Conservation (phyloP, 2,329 filamentous ascomycete genomes). For the Fusarium torreyae region DNA sequence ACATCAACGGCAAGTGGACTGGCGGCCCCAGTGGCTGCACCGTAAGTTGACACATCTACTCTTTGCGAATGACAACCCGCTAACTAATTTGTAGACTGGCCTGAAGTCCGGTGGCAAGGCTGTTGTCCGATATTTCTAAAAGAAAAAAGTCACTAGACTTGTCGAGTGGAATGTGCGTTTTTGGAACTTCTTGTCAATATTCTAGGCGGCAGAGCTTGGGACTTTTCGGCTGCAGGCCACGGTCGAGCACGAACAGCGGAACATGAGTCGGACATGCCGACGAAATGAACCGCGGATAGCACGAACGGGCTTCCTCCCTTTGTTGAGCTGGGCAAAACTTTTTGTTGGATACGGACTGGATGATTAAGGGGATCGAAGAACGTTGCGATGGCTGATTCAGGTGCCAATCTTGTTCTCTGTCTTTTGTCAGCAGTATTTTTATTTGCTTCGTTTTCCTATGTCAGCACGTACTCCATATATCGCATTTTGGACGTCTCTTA, state of each 20-base stretch:
- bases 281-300: slow-evolving; percentile 18
- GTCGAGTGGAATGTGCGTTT: slow-evolving; percentile 45
- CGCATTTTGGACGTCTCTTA: slow-evolving; percentile 35
- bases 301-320: slow-evolving; percentile 39
- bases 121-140: slow-evolving; percentile 62
- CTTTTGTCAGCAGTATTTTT: slow-evolving; percentile 35
- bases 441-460: slow-evolving; percentile 39
- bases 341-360: slow-evolving; percentile 45
- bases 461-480: slow-evolving; percentile 44
- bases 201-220: slow-evolving; percentile 47
- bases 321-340: slow-evolving; percentile 42
- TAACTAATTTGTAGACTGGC: slow-evolving; percentile 58
- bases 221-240: slow-evolving; percentile 40
- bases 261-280: slow-evolving; percentile 29
- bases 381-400: slow-evolving; percentile 35
- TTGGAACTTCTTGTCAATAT: slow-evolving; percentile 57
- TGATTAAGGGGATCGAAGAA: slow-evolving; percentile 36
- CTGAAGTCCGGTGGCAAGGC: slow-evolving; percentile 59
- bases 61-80: not conserved
- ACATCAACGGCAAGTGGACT: slow-evolving; percentile 74
- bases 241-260: slow-evolving; percentile 37
- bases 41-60: slow-evolving; percentile 68
- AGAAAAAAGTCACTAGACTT: slow-evolving; percentile 5
- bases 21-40: slow-evolving; percentile 80
- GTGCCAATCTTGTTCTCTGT: slow-evolving; percentile 39